Percentiles rank a stretch among this genome's conserved stretches.
Evolutionary conservation across 768 basidiomycete genomes (phyloP).

Genomic region (Lentinula detonsa): DNA sequence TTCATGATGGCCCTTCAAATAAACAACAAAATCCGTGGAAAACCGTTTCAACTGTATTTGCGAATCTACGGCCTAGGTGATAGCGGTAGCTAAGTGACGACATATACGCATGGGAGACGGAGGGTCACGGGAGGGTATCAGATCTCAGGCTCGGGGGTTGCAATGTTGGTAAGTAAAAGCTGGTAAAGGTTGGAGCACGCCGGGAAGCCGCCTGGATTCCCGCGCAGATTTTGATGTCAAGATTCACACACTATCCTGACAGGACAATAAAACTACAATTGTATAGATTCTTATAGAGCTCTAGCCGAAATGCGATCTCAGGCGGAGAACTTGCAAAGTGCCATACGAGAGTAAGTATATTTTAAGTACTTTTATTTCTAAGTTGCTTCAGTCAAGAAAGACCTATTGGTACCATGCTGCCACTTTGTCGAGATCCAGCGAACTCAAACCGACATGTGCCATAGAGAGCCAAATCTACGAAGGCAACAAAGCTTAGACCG

Average conservation of each 20-base stretch:
- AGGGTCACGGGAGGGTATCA: no score
- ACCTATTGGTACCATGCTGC: neutral
- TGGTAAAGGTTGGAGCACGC: no score
- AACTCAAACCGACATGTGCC: neutral
- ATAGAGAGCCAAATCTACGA: neutral
- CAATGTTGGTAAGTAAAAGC: no score
- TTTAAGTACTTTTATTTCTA: no score
- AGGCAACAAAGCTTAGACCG: neutral
- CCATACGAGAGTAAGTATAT: no score
- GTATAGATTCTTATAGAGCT: no score
- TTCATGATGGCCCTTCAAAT: neutral
- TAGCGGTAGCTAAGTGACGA: neutral
- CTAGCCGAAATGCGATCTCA: no score
- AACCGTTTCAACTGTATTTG: neutral
- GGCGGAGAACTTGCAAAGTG: no score
- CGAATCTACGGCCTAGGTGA: neutral
- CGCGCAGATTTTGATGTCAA: no score
- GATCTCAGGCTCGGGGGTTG: no score
- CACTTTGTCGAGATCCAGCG: neutral
- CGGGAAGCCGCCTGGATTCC: no score
- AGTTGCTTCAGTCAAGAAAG: neutral
- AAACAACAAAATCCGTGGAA: neutral
- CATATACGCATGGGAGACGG: neutral
- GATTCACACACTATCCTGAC: neutral
- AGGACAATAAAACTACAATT: neutral